Base-by-base conservation (phyloP, 257 asterid genomes). In the Solanum piurae region DNA sequence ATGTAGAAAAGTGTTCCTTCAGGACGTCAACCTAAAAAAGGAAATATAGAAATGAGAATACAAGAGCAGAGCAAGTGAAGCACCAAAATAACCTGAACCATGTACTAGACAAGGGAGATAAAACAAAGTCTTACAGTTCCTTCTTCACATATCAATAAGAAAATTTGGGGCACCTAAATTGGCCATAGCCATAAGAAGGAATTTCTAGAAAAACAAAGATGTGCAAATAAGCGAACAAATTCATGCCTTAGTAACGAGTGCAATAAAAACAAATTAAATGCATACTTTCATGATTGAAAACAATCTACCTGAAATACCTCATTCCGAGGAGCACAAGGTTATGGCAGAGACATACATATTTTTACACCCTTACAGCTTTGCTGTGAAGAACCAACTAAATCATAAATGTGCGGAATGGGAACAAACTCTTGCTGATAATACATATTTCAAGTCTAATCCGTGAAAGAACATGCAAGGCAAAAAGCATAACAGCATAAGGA, bases 1-100 rank as follows among this genome's bases (percentile, higher is more conserved):
- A 95, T 23, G 92, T 58, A 64, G 96, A 93, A 92, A 97, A 97
- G 91, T 97, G 98, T 75, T 95, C 98, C 94, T 93, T 91, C 91
- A 97, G 87, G 82, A 92, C 92, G 89, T 92, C 91, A 90, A 93
- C 95, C 99, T 97, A 85, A 64, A 58, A 68, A 83, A 84, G 77
- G 86, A 33, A 88, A 46, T 38, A 82, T 29, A 69, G 33, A 79
- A 64, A 71, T 31, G 77, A 85, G 36, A 84, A 13, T 12, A 58
- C 37, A 66, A 76, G 75, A 76, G 68, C 42, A 16, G 33, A 80
- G 85, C 75, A 38, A 52, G 46, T 73, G 58, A 86, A 34, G 3
- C 74, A 6, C 75, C 69, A 20, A 86, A 68, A 27, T 46, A 80
- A 46, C 69, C 42, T 16, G 68, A 46, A 80, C 68, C 83, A 44